Conservation (phyloP, 352 stramenopile genomes). For the Globisporangium nodosum region DNA sequence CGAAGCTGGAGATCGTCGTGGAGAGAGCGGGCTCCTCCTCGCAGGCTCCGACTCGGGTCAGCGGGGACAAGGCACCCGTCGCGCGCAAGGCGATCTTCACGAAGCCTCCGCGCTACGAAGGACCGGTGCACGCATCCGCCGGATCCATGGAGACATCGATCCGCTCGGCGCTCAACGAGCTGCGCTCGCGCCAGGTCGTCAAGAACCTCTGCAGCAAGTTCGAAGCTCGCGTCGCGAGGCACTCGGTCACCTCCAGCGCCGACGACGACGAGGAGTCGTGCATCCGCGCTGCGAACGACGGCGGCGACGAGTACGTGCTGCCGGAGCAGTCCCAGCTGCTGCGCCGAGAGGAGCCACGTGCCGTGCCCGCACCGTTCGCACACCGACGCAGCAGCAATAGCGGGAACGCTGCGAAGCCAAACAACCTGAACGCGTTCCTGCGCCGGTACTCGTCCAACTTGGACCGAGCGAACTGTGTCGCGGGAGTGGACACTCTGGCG, state of each 20-base stretch:
- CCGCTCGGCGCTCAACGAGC: slow-evolving; percentile 33
- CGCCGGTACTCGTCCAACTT: slow-evolving; percentile 63
- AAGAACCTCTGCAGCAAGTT: slow-evolving; percentile 52
- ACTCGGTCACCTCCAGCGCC: slow-evolving; percentile 12
- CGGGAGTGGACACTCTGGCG: background rate
- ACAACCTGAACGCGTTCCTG: slow-evolving; percentile 67
- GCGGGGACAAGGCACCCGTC: background rate
- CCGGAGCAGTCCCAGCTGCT: slow-evolving; percentile 9
- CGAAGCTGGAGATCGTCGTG: slow-evolving; percentile 40
- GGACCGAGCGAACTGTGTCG: slow-evolving; percentile 22
- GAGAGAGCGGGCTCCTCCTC: slow-evolving; percentile 13
- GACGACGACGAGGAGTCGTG: slow-evolving; percentile 13
- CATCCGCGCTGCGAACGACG: slow-evolving; percentile 5
- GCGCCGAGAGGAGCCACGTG: slow-evolving; percentile 4
- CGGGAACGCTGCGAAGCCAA: slow-evolving; percentile 22
- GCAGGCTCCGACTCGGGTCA: background rate
- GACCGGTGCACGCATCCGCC: background rate
- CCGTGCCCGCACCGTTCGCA: slow-evolving; percentile 1
- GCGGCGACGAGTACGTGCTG: slow-evolving; percentile 13
- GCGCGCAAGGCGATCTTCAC: slow-evolving; percentile 10
- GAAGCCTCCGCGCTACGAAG: slow-evolving; percentile 12
- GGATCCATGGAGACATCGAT: slow-evolving; percentile 40
- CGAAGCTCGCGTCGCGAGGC: slow-evolving; percentile 18
- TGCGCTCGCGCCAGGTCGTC: slow-evolving; percentile 45
- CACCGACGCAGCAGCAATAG: slow-evolving; percentile 11